Percentiles rank a stretch among this genome's conserved stretches.
phyloP scores from a whole-genome alignment of 2,329 filamentous ascomycete genomes.

The Xylariales sp. region DNA sequence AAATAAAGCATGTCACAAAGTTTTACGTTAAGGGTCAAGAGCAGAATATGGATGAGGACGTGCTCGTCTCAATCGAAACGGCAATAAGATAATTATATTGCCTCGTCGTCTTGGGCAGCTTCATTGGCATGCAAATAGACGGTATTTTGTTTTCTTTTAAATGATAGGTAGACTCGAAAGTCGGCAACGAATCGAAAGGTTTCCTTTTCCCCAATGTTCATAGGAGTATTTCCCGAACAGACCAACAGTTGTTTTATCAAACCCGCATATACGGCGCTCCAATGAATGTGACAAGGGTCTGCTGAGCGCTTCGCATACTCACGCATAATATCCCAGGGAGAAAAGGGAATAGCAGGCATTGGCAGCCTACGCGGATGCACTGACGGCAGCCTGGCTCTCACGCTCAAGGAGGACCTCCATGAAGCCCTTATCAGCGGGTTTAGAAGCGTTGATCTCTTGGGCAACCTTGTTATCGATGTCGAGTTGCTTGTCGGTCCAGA shows the following conservation, averaged over 20 bases:
- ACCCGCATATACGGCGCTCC: conserved; percentile 15
- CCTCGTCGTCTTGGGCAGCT: too few relatives aligned
- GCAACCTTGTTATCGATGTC: conserved; percentile 62
- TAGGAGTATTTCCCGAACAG: too few relatives aligned
- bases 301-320: conserved; percentile 22
- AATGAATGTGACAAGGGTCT: conserved; percentile 27
- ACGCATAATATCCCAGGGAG: conserved; percentile 1
- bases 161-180: too few relatives aligned
- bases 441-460: conserved; percentile 52
- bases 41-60: too few relatives aligned
- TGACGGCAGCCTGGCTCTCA: conserved; percentile 34
- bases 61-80: too few relatives aligned
- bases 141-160: too few relatives aligned
- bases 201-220: too few relatives aligned
- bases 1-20: too few relatives aligned
- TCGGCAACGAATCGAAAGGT: too few relatives aligned
- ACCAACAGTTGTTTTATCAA: background rate
- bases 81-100: too few relatives aligned
- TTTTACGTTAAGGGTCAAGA: too few relatives aligned
- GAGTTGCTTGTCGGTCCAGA: conserved; percentile 91
- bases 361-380: conserved; percentile 27
- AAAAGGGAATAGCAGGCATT: conserved; percentile 7
- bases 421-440: conserved; percentile 34
- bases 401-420: conserved; percentile 58
- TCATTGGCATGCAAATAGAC: too few relatives aligned